A percentile compares a stretch with the other conserved stretches of the same genome.
Conservation (phyloP, 129 eudicot species). For the Centaurea solstitialis region DNA sequence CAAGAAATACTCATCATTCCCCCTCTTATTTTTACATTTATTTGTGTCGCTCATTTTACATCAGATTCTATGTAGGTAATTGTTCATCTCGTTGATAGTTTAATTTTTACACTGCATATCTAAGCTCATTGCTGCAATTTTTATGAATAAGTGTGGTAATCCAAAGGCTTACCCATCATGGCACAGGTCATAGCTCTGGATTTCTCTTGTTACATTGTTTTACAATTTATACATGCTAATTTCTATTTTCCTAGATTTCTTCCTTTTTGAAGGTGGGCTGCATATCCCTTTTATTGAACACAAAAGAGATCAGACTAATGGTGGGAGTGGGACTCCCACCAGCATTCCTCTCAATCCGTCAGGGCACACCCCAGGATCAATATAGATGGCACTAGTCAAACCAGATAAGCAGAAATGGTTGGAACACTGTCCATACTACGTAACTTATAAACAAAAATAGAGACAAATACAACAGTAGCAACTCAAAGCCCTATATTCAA, state of each 20-base stretch:
- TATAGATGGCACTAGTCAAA: not conserved
- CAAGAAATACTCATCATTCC: not conserved
- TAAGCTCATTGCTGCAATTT: not conserved
- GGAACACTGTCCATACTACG: not conserved
- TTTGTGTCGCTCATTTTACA: not conserved
- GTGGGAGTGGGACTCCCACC: not conserved
- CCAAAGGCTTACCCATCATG: not conserved
- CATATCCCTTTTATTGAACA: not conserved
- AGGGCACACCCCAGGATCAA: not conserved
- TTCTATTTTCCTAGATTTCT: not conserved
- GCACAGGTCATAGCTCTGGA: not conserved
- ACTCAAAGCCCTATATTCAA: not conserved
- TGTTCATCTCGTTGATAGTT: not conserved
- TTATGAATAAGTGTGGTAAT: not conserved
- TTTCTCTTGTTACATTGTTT: not conserved
- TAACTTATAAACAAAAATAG: not conserved
- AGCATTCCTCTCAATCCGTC: not conserved
- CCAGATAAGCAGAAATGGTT: not conserved
- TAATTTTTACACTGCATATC: not conserved
- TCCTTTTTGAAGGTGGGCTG: not conserved
- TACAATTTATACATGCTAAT: not conserved
- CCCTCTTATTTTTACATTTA: not conserved
- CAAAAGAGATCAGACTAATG: not conserved
- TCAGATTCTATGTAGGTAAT: not conserved
- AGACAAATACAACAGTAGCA: not conserved